Evolutionary conservation across 331 rosid genomes (phyloP).

Genomic region (Pyracantha coccinea): DNA sequence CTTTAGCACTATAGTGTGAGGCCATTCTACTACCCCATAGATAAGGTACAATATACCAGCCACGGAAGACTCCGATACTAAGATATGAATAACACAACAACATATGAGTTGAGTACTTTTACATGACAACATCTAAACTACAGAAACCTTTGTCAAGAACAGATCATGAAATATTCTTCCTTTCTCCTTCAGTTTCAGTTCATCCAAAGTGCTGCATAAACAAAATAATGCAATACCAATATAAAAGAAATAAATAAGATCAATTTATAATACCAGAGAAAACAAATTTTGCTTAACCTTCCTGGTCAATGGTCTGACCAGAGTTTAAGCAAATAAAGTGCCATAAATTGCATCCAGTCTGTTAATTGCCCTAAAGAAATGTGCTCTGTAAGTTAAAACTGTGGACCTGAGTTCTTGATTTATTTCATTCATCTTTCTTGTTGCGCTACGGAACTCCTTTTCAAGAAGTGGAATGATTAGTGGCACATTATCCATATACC

Average conservation of each 20-base stretch:
- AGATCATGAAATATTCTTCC: conserved; percentile 89
- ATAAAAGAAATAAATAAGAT: neutral
- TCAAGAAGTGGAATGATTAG: conserved; percentile 94
- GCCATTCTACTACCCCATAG: neutral
- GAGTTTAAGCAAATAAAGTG: neutral
- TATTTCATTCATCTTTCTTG: conserved; percentile 68
- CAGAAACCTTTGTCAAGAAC: conserved; percentile 83
- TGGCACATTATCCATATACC: conserved; percentile 89
- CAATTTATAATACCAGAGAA: neutral
- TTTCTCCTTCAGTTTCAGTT: conserved; percentile 87
- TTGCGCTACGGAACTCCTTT: conserved; percentile 73
- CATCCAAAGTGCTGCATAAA: conserved; percentile 73
- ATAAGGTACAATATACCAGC: neutral
- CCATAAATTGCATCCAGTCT: neutral
- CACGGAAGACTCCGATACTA: conserved; percentile 4
- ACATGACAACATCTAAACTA: conserved; percentile 2
- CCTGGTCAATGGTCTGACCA: neutral
- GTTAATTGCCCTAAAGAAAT: neutral
- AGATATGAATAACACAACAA: conserved; percentile 4
- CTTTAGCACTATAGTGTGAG: neutral
- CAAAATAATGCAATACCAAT: conserved; percentile 12
- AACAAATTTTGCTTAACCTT: neutral
- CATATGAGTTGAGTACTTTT: neutral
- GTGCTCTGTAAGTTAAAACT: conserved; percentile 9
- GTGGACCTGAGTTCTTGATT: conserved; percentile 79